Conservation (phyloP, 805 yeast genomes). For the Yueomyces sinensis region DNA sequence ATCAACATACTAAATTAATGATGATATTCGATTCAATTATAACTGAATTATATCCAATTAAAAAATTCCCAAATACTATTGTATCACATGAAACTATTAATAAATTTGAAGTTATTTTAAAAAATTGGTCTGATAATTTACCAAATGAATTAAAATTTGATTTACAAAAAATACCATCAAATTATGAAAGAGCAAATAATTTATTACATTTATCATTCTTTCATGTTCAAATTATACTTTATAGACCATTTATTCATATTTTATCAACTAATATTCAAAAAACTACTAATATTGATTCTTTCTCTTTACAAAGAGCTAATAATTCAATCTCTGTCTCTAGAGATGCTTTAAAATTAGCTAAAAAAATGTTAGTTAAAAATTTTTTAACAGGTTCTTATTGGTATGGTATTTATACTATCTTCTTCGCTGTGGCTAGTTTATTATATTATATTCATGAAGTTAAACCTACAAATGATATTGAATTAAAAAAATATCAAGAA, state of each 20-base stretch:
- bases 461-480: conserved; percentile 29
- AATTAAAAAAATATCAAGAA: conserved; percentile 36
- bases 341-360: conserved; percentile 64
- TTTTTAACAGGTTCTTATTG: conserved; percentile 79
- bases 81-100: background rate
- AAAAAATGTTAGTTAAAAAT: conserved; percentile 61
- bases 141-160: conserved; percentile 62
- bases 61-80: conserved; percentile 18
- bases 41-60: conserved; percentile 53
- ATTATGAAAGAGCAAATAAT: conserved; percentile 61
- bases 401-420: conserved; percentile 90
- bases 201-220: conserved; percentile 59
- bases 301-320: conserved; percentile 59
- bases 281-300: conserved; percentile 19
- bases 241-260: conserved; percentile 78
- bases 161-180: conserved; percentile 21
- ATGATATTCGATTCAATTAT: conserved; percentile 61
- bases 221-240: conserved; percentile 73
- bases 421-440: conserved; percentile 80
- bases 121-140: conserved; percentile 57
- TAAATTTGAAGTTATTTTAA: conserved; percentile 55
- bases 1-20: conserved; percentile 68
- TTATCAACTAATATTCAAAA: conserved; percentile 34
- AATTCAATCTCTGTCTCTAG: conserved; percentile 80
- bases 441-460: conserved; percentile 65